Conservation (phyloP, 2,329 filamentous ascomycete genomes). For the Triangularia verruculosa region DNA sequence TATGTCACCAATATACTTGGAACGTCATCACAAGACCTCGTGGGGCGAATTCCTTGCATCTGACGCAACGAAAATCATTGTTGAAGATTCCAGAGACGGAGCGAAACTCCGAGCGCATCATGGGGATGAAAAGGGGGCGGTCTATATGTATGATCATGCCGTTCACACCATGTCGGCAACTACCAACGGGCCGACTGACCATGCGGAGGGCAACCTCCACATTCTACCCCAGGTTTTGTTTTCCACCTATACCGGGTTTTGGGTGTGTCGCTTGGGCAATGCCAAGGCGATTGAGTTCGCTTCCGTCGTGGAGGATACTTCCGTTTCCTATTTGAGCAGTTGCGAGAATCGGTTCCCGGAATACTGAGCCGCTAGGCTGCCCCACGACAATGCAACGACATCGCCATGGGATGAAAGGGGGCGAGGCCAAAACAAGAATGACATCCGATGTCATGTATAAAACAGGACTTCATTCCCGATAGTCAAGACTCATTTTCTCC, state of each 20-base stretch:
- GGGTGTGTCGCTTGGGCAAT: conserved; percentile 4
- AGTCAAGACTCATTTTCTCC: neutral
- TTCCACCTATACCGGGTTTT: neutral
- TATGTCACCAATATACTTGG: neutral
- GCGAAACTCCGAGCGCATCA: neutral
- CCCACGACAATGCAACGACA: conserved; percentile 1
- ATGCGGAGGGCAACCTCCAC: neutral
- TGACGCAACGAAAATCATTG: neutral
- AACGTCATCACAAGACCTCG: neutral
- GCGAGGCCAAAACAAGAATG: neutral
- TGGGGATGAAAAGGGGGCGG: neutral
- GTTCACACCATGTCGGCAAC: neutral
- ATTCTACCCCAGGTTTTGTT: neutral
- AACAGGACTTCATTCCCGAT: neutral
- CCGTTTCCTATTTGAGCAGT: conserved; percentile 19
- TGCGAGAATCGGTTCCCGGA: conserved; percentile 8
- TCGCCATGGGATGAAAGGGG: neutral
- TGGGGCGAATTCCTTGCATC: neutral
- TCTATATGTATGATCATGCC: neutral
- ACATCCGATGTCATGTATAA: neutral
- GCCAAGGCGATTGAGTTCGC: conserved; percentile 17
- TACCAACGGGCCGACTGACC: neutral
- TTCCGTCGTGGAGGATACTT: conserved; percentile 19
- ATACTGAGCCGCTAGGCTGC: neutral
- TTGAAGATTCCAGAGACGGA: neutral